phyloP scores from a whole-genome alignment of 2,329 filamentous ascomycete genomes.

The Monilinia vaccinii-corymbosi region DNA sequence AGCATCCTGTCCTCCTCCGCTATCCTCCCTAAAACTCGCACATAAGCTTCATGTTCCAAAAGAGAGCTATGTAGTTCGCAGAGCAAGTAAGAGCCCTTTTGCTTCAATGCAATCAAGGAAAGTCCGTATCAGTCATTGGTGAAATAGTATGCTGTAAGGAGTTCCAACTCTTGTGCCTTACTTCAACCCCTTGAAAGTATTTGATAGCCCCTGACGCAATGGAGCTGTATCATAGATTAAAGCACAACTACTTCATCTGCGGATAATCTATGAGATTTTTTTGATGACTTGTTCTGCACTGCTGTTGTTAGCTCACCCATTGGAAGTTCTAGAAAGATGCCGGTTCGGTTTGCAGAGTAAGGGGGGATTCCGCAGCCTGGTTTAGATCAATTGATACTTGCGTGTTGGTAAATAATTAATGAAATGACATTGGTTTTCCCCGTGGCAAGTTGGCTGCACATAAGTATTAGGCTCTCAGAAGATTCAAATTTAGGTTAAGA shows the following conservation, averaged over 20 bases:
- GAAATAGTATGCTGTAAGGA: not conserved
- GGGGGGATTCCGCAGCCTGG: not conserved
- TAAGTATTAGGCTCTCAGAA: no score
- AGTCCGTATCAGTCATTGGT: no score
- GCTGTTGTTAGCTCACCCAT: fast-evolving
- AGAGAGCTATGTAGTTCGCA: not conserved
- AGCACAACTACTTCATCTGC: not conserved
- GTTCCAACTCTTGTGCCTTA: not conserved
- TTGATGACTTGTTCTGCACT: not conserved
- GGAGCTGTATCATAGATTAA: not conserved
- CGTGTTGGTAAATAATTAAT: not conserved
- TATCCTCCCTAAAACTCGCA: fast-evolving
- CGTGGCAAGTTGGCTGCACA: not conserved
- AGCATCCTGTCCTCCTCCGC: not conserved
- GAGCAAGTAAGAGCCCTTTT: not conserved
- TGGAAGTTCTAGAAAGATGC: not conserved
- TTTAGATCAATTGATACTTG: not conserved
- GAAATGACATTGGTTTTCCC: not conserved
- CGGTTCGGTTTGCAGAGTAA: not conserved
- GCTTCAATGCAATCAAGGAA: no score
- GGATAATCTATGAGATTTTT: no score
- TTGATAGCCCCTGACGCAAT: not conserved
- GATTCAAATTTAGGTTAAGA: no score
- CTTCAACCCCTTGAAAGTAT: fast-evolving
- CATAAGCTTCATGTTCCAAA: not conserved